Base-by-base conservation (phyloP, 225 moss, liverwort and hornwort species). In the Asterella californica region DNA sequence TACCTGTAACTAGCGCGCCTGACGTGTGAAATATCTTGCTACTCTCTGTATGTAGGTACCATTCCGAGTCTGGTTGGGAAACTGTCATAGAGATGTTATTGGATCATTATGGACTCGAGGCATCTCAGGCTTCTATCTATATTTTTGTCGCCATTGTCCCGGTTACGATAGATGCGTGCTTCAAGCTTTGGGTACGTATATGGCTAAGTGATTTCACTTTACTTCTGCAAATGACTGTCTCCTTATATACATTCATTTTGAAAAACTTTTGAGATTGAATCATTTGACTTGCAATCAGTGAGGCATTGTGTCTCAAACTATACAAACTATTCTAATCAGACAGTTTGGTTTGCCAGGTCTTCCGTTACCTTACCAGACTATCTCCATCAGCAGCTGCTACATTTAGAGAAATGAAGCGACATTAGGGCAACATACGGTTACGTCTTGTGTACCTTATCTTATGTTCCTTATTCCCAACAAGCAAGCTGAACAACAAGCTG, bases 21-120 rank as follows among this genome's bases (percentile, higher is more conserved):
- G 30, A 65, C 32, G 7, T 15, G 30, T 1, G 15, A 53, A 21
- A 34, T 36, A 34, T 9, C 27, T 32, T 21, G 18, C 10, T 75
- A 4, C 75, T 62, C 45, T 37, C 15, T 62, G 34, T 21, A 80
- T 53, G 75, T 91, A 92, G 95, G 45, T 97, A 97, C 82, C 94
- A 97, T 83, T 97, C 97, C 57, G 93, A 92, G 84, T 83, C 90
- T 71, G 97, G 97, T 80, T 97, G 94, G 97, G 97, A 97, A 85
- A 97, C 97, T 10, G 94, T 94, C 19, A 83, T 91, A 79, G 94
- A 94, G 81, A 92, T 97, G 83, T 88, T 97, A 70, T 84, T 94
- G 50, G 97, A 97, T 68, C 97, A 94, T 81, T 97, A 93, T 88
- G 94, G 97, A 83, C 68, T 97, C 73, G 94, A 94, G 87, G 92